These are phyloP conservation scores for Pythium vanterpoolii DNA, from an alignment of 352 stramenopile species.

Conservation along the genomic window DNA sequence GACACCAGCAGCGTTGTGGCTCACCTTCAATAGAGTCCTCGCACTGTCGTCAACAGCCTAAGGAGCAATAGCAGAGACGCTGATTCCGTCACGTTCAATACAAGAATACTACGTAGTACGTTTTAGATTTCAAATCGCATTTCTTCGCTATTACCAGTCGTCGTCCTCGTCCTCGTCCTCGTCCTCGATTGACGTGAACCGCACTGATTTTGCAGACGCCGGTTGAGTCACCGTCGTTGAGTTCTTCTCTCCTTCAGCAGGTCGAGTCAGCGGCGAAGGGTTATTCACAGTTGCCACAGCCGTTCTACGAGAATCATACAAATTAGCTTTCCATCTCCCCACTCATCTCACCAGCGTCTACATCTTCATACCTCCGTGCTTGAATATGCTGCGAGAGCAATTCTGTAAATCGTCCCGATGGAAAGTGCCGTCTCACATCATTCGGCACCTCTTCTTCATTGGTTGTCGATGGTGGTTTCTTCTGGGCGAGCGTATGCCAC, in stretches of 20 bases:
- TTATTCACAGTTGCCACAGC: background rate
- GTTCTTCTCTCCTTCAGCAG: background rate
- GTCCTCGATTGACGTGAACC: constrained; percentile 14
- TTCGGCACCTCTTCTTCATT: background rate
- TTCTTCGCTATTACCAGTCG: constrained; percentile 7
- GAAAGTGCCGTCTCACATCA: background rate
- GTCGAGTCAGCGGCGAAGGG: background rate
- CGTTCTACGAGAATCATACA: background rate
- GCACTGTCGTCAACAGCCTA: background rate
- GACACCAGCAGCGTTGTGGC: background rate
- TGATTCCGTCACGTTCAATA: no score
- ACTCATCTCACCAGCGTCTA: background rate
- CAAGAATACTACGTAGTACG: no score
- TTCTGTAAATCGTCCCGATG: constrained; percentile 26
- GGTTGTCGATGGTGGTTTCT: constrained; percentile 20
- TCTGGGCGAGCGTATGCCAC: constrained; percentile 56
- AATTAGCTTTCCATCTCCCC: background rate
- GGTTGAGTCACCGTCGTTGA: background rate
- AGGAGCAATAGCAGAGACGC: no score
- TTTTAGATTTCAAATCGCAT: background rate
- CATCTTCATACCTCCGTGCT: constrained; percentile 6
- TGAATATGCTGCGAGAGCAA: constrained; percentile 28
- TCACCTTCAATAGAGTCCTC: constrained; percentile 17
- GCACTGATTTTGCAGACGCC: background rate
- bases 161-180: constrained; percentile 20